phyloP scores from a whole-genome alignment of 441 rosid genomes.

The Adansonia rubrostipa region DNA sequence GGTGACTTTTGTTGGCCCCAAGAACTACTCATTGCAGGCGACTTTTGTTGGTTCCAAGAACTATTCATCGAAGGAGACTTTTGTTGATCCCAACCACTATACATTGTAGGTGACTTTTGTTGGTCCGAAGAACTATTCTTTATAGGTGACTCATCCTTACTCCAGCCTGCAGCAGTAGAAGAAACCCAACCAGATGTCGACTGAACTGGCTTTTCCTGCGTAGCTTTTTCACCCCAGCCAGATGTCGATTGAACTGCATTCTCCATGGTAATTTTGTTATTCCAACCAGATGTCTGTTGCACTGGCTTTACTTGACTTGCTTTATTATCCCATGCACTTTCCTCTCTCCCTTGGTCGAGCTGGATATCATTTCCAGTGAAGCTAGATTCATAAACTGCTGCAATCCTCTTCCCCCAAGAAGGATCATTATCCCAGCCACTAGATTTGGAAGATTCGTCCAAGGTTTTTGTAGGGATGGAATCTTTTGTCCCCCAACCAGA shows the following conservation, averaged over 20 bases:
- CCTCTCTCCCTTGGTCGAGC: neutral
- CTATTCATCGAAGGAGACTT: slow-evolving; percentile 2
- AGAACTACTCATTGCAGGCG: slow-evolving; percentile 11
- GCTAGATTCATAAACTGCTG: no score
- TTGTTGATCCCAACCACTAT: slow-evolving; percentile 8
- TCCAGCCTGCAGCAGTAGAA: slow-evolving; percentile 22
- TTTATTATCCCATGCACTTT: slow-evolving; percentile 14
- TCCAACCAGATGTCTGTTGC: slow-evolving; percentile 14
- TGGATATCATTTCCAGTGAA: slow-evolving; percentile 1
- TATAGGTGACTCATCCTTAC: slow-evolving; percentile 8
- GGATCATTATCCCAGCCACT: no score
- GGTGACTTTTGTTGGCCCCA: slow-evolving; percentile 24
- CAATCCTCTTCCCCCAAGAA: no score
- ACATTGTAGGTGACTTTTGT: neutral
- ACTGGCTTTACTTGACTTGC: slow-evolving; percentile 7
- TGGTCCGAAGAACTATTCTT: slow-evolving; percentile 12
- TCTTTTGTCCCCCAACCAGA: neutral
- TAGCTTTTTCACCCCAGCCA: slow-evolving; percentile 15
- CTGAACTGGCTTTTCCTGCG: slow-evolving; percentile 2
- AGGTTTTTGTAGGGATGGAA: no score
- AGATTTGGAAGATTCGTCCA: no score
- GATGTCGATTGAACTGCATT: neutral
- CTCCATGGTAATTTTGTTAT: slow-evolving; percentile 13
- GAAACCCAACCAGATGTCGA: slow-evolving; percentile 8
- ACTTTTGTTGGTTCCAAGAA: slow-evolving; percentile 18